Evolutionary conservation across 257 asterid species (phyloP), one percentile per base, ranked within the genome.

Genomic region (Sherardia arvensis): DNA sequence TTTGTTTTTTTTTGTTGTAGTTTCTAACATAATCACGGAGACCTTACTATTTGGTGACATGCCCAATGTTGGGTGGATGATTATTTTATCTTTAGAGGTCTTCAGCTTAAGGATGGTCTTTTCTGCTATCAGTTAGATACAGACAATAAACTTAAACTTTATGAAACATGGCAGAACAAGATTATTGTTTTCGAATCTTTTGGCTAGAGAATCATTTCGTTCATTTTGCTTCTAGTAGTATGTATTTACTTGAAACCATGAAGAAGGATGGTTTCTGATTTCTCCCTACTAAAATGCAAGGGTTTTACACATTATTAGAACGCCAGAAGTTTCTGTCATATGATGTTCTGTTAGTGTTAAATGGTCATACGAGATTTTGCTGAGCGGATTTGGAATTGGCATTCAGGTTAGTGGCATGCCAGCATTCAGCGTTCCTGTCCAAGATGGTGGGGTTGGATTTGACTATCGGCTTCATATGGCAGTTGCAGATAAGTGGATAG

Each of bases 341-440:
- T 30, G 18, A 26, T 43, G 23, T 26, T 38, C 18, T 26, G 27
- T 45, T 62, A 8, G 40, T 67, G 64, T 43, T n/a, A 57, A 29
- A 58, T 20, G 22, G 34, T n/a, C 53, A 48, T 15, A 30, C 30
- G 12, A 43, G 12, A 15, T 14, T 43, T 8, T 21, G 27, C 61
- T 59, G 29, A 48, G 54, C 62, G 62, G 62, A 43, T 69, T 61
- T 73, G 51, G 27, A 40, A 47, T 21, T 56, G 17, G 55, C 55
- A 64, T 76, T 73, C 92, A 92, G 99, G 99, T 93, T 47, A 90
- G 97, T 70, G 99, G 99, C 77, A 93, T 93, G 99, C 99, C 99
- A 29, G 54, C 97, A 17, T 87, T 90, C 74, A 84, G 97, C 71
- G 72, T 90, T 73, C 85, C 99, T 61, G 84, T 90, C 75, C 76